Evolutionary conservation across 805 yeast genomes (phyloP).

Genomic region (Saccharomycopsis fibuligera): DNA sequence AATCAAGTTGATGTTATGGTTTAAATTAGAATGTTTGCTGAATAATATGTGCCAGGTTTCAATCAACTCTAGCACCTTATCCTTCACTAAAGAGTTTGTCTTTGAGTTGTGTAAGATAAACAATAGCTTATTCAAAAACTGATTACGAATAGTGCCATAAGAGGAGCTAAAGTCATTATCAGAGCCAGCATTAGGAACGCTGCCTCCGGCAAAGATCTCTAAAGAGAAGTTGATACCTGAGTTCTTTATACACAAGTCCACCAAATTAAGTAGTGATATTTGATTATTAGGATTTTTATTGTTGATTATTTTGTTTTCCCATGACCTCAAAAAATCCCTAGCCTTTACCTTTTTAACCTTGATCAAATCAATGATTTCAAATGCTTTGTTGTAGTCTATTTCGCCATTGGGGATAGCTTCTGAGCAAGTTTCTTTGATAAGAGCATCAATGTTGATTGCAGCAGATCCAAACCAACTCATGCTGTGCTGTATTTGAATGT

Average conservation of each 20-base stretch:
- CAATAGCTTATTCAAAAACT: slow-evolving; percentile 23
- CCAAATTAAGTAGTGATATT: slow-evolving; percentile 42
- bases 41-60: slow-evolving; percentile 78
- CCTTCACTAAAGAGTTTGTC: slow-evolving; percentile 48
- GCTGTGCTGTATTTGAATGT: too few relatives aligned
- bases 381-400: slow-evolving; percentile 54
- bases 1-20: slow-evolving; percentile 50
- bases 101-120: slow-evolving; percentile 30
- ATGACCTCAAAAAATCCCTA: slow-evolving; percentile 76
- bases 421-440: slow-evolving; percentile 59
- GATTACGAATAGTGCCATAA: slow-evolving; percentile 11
- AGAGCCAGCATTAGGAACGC: neutral
- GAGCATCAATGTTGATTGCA: slow-evolving; percentile 39
- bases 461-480: slow-evolving; percentile 29
- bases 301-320: slow-evolving; percentile 63
- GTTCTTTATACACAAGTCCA: slow-evolving; percentile 86
- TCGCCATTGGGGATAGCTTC: slow-evolving; percentile 76
- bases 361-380: slow-evolving; percentile 83
- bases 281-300: slow-evolving; percentile 76
- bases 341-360: slow-evolving; percentile 75
- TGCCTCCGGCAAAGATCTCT: slow-evolving; percentile 72
- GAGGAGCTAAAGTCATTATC: slow-evolving; percentile 12
- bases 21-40: slow-evolving; percentile 56
- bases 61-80: slow-evolving; percentile 52
- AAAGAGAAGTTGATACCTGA: slow-evolving; percentile 81